A percentile compares a stretch with the other conserved stretches of the same genome.
Evolutionary conservation across 208 protist genomes (phyloP).

Genomic region (Acanthamoeba royreba): DNA sequence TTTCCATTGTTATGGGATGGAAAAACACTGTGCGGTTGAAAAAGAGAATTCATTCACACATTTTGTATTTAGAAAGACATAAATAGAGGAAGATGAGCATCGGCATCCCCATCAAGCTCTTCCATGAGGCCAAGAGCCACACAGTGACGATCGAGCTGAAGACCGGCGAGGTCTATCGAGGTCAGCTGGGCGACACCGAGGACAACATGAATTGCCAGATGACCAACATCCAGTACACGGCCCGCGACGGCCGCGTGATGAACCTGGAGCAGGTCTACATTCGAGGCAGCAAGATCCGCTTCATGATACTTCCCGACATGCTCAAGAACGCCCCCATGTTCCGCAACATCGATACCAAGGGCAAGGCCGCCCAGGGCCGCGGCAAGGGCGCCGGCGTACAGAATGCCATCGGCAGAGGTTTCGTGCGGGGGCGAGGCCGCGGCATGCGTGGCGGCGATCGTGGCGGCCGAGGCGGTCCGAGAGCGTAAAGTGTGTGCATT

Average conservation of each 20-base stretch:
- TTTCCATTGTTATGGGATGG: too few species aligned
- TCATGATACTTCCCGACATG: slow-evolving; percentile 88
- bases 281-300: slow-evolving; percentile 85
- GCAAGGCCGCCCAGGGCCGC: background rate
- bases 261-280: slow-evolving; percentile 83
- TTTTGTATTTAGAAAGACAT: too few species aligned
- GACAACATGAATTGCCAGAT: slow-evolving; percentile 88
- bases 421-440: too few species aligned
- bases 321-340: slow-evolving; percentile 91
- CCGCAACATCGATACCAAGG: slow-evolving; percentile 73
- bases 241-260: slow-evolving; percentile 75
- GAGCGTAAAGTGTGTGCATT: too few species aligned
- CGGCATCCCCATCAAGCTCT: slow-evolving; percentile 84
- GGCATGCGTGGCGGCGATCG: too few species aligned
- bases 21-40: too few species aligned
- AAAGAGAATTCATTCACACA: too few species aligned
- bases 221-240: slow-evolving; percentile 78
- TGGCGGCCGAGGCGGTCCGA: background rate
- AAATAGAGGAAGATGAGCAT: too few species aligned
- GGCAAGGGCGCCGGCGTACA: slow-evolving; percentile 47
- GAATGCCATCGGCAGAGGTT: slow-evolving; percentile 37
- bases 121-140: slow-evolving; percentile 86
- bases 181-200: slow-evolving; percentile 82
- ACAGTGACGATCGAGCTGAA: slow-evolving; percentile 83
- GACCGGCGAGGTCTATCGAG: slow-evolving; percentile 85